These are phyloP conservation scores for Scenedesmus sp. DNA, from an alignment of 163 green algal genomes.

Conservation along the genomic window DNA sequence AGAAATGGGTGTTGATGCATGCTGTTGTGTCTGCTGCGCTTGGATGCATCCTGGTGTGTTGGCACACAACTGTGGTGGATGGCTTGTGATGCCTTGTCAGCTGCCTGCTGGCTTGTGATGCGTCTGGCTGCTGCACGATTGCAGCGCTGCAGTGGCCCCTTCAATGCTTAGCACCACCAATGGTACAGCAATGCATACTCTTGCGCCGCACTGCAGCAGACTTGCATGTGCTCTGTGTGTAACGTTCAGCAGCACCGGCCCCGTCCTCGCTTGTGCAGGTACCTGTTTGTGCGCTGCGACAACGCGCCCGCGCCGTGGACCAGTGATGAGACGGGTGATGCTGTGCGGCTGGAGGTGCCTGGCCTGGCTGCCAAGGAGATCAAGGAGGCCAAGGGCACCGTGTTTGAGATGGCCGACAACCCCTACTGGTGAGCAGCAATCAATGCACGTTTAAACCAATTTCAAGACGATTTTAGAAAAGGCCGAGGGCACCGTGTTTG, in stretches of 20 bases:
- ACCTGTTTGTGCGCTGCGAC: constrained; percentile 96
- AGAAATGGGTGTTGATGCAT: too few species aligned
- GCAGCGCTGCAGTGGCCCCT: too few species aligned
- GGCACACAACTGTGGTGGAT: too few species aligned
- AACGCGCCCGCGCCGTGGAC: constrained; percentile 95
- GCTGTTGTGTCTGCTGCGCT: too few species aligned
- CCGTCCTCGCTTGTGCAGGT: constrained; percentile 70
- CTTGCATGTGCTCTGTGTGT: background rate
- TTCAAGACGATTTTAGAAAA: background rate
- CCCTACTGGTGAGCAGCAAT: constrained; percentile 77
- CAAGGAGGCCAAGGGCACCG: constrained; percentile 67
- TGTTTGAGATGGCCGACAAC: constrained; percentile 73
- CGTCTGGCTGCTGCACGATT: too few species aligned
- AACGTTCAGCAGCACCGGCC: background rate
- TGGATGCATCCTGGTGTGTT: too few species aligned
- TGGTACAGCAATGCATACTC: too few species aligned
- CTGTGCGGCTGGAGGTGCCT: constrained; percentile 58
- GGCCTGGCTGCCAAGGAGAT: constrained; percentile 81
- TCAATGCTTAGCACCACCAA: too few species aligned
- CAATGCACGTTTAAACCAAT: background rate
- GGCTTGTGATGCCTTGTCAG: too few species aligned
- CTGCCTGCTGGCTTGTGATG: too few species aligned
- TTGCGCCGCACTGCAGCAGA: background rate
- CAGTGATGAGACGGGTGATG: constrained; percentile 64
- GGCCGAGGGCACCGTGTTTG: constrained; percentile 71